Base-by-base conservation (phyloP, 495 filamentous ascomycete genomes). In the Xylaria bambusicola region DNA sequence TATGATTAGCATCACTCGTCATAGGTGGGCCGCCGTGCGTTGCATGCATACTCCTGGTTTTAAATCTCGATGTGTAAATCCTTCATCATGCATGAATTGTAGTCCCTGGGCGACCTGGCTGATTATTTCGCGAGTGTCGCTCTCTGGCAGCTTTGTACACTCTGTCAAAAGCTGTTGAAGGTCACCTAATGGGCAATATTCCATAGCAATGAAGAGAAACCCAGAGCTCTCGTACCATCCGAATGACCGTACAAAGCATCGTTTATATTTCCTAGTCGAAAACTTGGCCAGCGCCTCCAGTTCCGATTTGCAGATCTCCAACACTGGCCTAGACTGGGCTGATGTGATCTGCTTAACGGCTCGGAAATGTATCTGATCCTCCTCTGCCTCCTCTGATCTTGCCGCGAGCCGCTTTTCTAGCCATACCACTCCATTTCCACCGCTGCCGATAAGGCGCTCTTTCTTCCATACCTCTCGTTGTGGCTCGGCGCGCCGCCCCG, bases 41-140 rank as follows among this genome's bases (percentile, higher is more conserved):
- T 3, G 24, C 26, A 18, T 48, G 26, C 45, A 31, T 68, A 79
- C 77, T 21, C 58, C 60, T 15, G 80, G 80, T 61, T 83, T 83
- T 6, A 82, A 48, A 62, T 82, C 80, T 10, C 80, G 61, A 50
- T 83, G 81, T 15, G 73, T 68, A 58, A 77, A 82, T 0, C 65
- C 64, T 31, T 79, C 70, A 12, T 66, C 48, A 62, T 82, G 80
- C 76, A 83, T 79, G 21, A 74, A 65, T 6, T 53, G 26, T n/a
- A 82, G 61, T 1, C 72, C 80, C 41, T 78, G 73, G 0, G 81
- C 62, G 0, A 82, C 44, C 55, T 83, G 80, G 10, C 52, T 54
- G 2, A 65, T 48, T 10, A 82, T 74, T 3, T 71, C 54, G 31
- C 71, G 57, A 2, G 64, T 73, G 20, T 82, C 70, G 21, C 23